phyloP scores from a whole-genome alignment of 805 yeast genomes.

The Candida qinlingensis region DNA sequence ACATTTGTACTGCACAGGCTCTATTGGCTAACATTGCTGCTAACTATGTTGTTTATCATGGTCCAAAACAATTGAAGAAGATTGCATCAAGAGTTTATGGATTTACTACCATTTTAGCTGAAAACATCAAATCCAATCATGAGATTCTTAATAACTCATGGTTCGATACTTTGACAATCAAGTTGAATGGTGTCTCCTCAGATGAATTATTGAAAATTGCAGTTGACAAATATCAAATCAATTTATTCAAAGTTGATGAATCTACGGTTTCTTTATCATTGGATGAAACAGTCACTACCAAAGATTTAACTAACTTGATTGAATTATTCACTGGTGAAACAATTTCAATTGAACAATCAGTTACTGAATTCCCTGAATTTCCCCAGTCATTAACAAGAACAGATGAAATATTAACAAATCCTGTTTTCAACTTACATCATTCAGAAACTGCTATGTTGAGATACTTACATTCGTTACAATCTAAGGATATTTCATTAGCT shows the following conservation, averaged over 20 bases:
- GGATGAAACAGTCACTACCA: conserved; percentile 78
- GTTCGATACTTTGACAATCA: conserved; percentile 84
- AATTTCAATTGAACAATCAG: conserved; percentile 15
- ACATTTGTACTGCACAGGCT: conserved; percentile 98
- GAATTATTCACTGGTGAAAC: conserved; percentile 51
- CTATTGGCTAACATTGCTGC: conserved; percentile 92
- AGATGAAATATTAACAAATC: conserved; percentile 58
- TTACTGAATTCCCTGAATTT: conserved; percentile 40
- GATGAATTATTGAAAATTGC: conserved; percentile 56
- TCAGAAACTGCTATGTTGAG: conserved; percentile 94
- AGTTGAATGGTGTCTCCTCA: conserved; percentile 45
- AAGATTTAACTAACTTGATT: conserved; percentile 55
- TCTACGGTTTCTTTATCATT: conserved; percentile 67
- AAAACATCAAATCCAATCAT: conserved; percentile 43
- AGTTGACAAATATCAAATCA: conserved; percentile 57
- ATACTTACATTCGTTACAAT: conserved; percentile 78
- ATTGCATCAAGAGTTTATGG: conserved; percentile 79
- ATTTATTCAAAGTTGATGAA: conserved; percentile 64
- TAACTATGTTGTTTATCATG: conserved; percentile 94
- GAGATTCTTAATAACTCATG: conserved; percentile 52
- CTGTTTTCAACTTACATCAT: conserved; percentile 81
- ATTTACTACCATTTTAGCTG: conserved; percentile 66
- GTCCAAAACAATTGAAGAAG: conserved; percentile 74
- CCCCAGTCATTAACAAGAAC: conserved; percentile 47
- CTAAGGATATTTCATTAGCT: conserved; percentile 87